Evolutionary conservation across 169 alveolate genomes (phyloP), one percentile per base, ranked within the genome.

Genomic region (Miamiensis avidus): DNA sequence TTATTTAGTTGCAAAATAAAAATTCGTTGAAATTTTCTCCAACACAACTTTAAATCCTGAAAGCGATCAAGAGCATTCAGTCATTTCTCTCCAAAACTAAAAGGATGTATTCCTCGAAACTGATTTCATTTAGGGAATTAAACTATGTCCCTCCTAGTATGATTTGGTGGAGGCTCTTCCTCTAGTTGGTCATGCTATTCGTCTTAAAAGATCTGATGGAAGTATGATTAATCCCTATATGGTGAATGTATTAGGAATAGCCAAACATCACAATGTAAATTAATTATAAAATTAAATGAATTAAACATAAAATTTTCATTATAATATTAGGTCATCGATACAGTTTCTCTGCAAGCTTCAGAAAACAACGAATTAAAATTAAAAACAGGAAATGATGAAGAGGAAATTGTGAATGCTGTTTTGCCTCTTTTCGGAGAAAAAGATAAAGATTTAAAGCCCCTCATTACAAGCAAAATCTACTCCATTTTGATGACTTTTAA

Each of bases 191-290:
- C 75, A 77, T 77, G 90, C 87, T 30, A 72, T 86, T 32, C 32
- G 34, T 0, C 64, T 85, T 4, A 78, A 28, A 64, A 86, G 90
- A 81, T 74, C 78, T 34, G 72, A 86, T 86, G 90, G 83, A 4
- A 65, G 82, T 75, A 86, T 86, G 90, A 86, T 86, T 29, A 76
- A 86, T 81, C 90, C 90, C 64, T 86, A 76, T 29, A 74, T 25
- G 25, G 74, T 86, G 64, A 75, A 86, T 20, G 29, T 86, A 74
- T 31, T 31, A 30, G 78, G 74, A 30, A 33, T 86, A 0, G 90
- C 85, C 31, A 82, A 79, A 32, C 76, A 74, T 29, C 89, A 85
- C 49, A 85, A 85, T 11, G 69, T 49, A 11, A n/a, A 20, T 49
- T 11, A 20, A 49, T 49, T 49, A 11, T 11, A 49, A 11, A 4